These are phyloP conservation scores for Salicornia ramosissima DNA, from an alignment of 148 eudicot species.

Conservation along the genomic window DNA sequence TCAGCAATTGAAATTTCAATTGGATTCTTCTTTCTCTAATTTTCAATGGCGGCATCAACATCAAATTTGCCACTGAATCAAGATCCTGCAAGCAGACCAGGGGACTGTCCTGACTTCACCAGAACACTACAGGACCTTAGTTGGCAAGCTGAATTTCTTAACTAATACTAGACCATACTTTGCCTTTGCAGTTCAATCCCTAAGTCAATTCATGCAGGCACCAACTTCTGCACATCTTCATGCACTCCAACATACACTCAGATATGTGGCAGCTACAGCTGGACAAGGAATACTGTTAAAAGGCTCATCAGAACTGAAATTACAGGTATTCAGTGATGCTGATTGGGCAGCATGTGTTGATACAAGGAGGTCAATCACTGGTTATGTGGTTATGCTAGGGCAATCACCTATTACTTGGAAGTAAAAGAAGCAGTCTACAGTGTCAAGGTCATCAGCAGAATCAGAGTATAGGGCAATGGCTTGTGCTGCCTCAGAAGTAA, in stretches of 20 bases:
- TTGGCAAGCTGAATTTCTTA: neutral
- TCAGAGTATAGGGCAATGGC: neutral
- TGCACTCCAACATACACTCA: neutral
- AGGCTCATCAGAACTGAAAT: neutral
- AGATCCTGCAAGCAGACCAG: fast-evolving
- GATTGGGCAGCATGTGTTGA: too few species aligned
- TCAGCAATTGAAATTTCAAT: too few species aligned
- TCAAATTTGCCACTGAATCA: too few species aligned
- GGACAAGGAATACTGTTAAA: neutral
- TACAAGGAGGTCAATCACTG: neutral
- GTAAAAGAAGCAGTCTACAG: neutral
- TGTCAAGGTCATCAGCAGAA: too few species aligned
- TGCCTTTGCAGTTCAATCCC: neutral
- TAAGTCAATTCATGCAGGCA: neutral
- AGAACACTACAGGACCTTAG: neutral
- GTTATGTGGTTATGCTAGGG: neutral
- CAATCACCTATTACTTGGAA: neutral
- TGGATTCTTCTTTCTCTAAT: too few species aligned
- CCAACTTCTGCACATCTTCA: neutral
- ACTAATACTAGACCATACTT: too few species aligned
- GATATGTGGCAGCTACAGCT: too few species aligned
- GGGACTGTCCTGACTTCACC: neutral
- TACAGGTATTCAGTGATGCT: neutral
- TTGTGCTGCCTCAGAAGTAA: neutral
- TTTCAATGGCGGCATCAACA: too few species aligned